A percentile compares a stretch with the other conserved stretches of the same genome.
Conservation (phyloP, 2,329 filamentous ascomycete genomes). For the Leptosphaerulina australis region DNA sequence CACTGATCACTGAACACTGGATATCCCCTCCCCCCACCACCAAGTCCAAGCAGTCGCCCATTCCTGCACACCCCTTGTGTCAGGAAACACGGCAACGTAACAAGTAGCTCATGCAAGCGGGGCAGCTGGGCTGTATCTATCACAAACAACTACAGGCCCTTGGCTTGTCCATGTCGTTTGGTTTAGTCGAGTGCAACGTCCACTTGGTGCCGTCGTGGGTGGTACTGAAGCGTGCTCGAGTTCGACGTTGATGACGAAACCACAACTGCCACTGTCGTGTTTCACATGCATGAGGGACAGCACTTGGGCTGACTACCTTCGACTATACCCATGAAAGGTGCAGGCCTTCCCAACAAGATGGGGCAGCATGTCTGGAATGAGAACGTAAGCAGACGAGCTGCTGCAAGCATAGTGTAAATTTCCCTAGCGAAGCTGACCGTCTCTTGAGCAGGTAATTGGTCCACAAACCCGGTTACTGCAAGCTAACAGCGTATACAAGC, state of each 20-base stretch:
- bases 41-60: slow-evolving; percentile 14
- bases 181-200: slow-evolving; percentile 11
- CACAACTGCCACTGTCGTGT: slow-evolving; percentile 33
- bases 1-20: neutral
- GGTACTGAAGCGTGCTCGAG: slow-evolving; percentile 22
- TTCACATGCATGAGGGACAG: slow-evolving; percentile 36
- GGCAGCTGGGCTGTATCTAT: slow-evolving; percentile 20
- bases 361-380: slow-evolving; percentile 16
- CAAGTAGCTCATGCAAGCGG: slow-evolving; percentile 19
- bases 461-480: slow-evolving; percentile 31
- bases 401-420: slow-evolving; percentile 16
- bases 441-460: slow-evolving; percentile 34
- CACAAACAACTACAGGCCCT: slow-evolving; percentile 11
- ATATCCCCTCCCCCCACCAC: neutral
- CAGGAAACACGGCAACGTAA: slow-evolving; percentile 19
- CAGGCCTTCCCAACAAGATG: slow-evolving; percentile 19
- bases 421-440: slow-evolving; percentile 24
- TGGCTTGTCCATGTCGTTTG: slow-evolving; percentile 22
- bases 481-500: slow-evolving; percentile 35
- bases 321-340: slow-evolving; percentile 1
- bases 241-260: slow-evolving; percentile 20
- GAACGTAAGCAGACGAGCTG: slow-evolving; percentile 28
- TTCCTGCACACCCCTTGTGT: slow-evolving; percentile 22
- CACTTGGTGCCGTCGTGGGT: slow-evolving; percentile 9
- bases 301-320: slow-evolving; percentile 21